Evolutionary conservation across 23 red algal genomes (phyloP), one percentile per base, ranked within the genome.

Genomic region (Pyropia haitanensis): DNA sequence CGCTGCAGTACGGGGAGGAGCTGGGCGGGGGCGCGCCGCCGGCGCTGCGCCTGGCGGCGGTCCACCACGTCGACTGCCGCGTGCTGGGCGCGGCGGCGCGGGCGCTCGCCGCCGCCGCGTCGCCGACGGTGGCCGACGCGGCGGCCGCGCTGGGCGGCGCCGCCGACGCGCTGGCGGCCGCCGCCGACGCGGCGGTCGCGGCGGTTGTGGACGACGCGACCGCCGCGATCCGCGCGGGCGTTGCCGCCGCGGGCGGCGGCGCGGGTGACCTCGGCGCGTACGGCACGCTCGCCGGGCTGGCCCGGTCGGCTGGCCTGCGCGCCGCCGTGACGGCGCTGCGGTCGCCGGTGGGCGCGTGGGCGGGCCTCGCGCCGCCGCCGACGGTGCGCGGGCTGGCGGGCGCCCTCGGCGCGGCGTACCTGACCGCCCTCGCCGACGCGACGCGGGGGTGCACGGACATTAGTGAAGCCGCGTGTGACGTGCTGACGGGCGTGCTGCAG

Each of bases 401-500:
- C 46, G 58, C 46, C 59, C 49, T 87, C 13, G 64, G 74, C n/a
- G 57, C 75, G 55, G 76, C 75, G 51, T 87, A 87, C 60, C 18
- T 87, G 18, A 61, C 29, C 49, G 70, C 39, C 26, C 72, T 87
- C 3, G 56, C 60, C 26, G 61, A 72, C 15, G 81, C 74, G 63
- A 72, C 76, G 13, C 52, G 61, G 21, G 71, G 44, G 60, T 70
- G 75, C 31, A 27, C 60, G 61, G 81, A 87, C 33, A 87, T 87
- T 65, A 76, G 68, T 22, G 70, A 70, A 29, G 70, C 75, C 44
- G 81, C 71, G 13, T 87, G 81, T 69, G 81, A 87, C n/a, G 71
- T 76, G 22, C 75, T 87, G 18, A 56, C 55, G 26, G 49, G 34
- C 8, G 76, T 87, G 61, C 28, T 87, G 16, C 27, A 57, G 22